Percentiles rank a stretch among this genome's conserved stretches.
Conservation (phyloP, 202 grass and related monocot species). For the Panicum hallii region DNA sequence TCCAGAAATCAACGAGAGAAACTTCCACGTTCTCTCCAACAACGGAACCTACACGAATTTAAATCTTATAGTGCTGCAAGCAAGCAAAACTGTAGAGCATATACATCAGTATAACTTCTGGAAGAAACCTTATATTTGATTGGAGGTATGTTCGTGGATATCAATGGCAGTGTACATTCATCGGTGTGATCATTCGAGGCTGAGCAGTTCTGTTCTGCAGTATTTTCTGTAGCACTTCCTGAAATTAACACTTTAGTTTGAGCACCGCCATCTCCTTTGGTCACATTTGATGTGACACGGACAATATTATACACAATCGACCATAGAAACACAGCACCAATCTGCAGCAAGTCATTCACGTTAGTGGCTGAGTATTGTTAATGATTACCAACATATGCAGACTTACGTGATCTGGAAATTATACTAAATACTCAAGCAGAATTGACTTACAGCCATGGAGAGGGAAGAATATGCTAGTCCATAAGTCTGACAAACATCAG, state of each 20-base stretch:
- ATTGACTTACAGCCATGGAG: slow-evolving; percentile 71
- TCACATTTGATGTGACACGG: slow-evolving; percentile 47
- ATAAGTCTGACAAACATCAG: slow-evolving; percentile 63
- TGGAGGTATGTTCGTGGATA: slow-evolving; percentile 15
- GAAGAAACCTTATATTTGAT: slow-evolving; percentile 46
- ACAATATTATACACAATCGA: slow-evolving; percentile 76
- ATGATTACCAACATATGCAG: slow-evolving; percentile 4
- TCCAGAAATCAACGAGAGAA: slow-evolving; percentile 38
- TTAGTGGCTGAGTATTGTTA: background rate
- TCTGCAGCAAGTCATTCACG: slow-evolving; percentile 47
- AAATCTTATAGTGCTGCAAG: background rate
- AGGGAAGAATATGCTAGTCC: slow-evolving; percentile 83
- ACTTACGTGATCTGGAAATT: slow-evolving; percentile 23
- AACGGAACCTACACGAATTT: slow-evolving; percentile 42
- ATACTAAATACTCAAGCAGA: background rate
- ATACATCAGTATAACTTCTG: background rate
- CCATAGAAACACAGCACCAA: slow-evolving; percentile 86
- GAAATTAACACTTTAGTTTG: slow-evolving; percentile 36
- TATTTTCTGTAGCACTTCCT: slow-evolving; percentile 10
- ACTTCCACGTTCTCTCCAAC: slow-evolving; percentile 38
- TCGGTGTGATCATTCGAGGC: background rate
- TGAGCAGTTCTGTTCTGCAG: slow-evolving; percentile 32
- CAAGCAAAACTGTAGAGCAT: background rate
- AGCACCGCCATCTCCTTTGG: slow-evolving; percentile 28
- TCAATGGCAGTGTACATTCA: slow-evolving; percentile 47